Base-by-base conservation (phyloP, 148 eudicot genomes). In the Nyssa sinensis region DNA sequence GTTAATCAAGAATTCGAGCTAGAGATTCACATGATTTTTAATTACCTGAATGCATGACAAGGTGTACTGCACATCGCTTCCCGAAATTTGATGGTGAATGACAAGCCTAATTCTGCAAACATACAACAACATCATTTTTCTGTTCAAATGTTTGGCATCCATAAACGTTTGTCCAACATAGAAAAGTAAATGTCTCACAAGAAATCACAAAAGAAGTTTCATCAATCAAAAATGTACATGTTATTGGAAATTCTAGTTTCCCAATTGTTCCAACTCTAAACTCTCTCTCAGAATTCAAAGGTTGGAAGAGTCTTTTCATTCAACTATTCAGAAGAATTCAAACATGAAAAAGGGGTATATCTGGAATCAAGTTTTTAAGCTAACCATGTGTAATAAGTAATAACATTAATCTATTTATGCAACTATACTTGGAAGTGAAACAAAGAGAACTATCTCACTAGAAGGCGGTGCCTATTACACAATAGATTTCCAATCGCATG, bases 31-130 rank as follows among this genome's bases (percentile, higher is more conserved):
- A 7, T 25, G 1, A 28, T 19, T 28, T 7, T 25, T 41, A 30
- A 29, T 76, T 82, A 92, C 97, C 98, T 88, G 84, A 61, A 92
- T 80, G 88, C 96, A 88, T 34, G 96, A 85, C 75, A 92, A 58
- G 10, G 93, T 74, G 75, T 84, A 85, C 51, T 85, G 88, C 78
- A 95, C 90, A 70, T 95, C 97, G 24, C 79, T 83, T 58, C 60
- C 82, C 31, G 94, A 88, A 63, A 95, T 81, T 83, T 95, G 99
- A 74, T 92, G 86, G 83, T 95, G 99, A 60, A 87, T 31, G 1
- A 92, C 99, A 34, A 95, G 67, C 87, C 99, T 84, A 31, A 95
- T 66, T 71, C 97, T 95, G 90, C 77, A 77, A 63, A 30, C 28
- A 78, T n/a, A 60, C n/a, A 67, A 33, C 19, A 1, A 24, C 1